phyloP scores from a whole-genome alignment of 495 filamentous ascomycete genomes.

The Arthonia radiata region DNA sequence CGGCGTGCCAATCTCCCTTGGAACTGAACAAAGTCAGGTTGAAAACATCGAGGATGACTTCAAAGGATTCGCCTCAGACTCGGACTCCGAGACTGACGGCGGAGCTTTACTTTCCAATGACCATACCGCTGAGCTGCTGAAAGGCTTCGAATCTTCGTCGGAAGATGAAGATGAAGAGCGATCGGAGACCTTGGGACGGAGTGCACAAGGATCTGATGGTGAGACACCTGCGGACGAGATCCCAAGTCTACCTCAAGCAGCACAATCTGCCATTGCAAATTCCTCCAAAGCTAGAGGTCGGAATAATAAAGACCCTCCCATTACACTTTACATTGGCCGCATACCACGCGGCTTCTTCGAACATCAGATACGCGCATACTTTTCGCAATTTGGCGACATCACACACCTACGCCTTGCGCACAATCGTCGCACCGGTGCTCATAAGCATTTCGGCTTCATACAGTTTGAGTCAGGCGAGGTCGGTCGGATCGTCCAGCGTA shows the following conservation, averaged over 20 bases:
- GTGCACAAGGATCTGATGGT: no score
- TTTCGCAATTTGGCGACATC: slow-evolving; percentile 82
- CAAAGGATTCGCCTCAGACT: no score
- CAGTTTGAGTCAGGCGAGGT: slow-evolving; percentile 60
- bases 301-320: not conserved
- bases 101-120: slow-evolving; percentile 22
- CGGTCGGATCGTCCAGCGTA: slow-evolving; percentile 68
- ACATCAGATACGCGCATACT: slow-evolving; percentile 80
- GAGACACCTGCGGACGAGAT: no score
- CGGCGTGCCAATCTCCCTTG: no score
- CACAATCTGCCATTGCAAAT: no score
- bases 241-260: no score
- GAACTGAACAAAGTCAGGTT: no score
- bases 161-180: slow-evolving; percentile 26
- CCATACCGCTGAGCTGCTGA: slow-evolving; percentile 43
- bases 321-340: slow-evolving; percentile 19
- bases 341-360: slow-evolving; percentile 95
- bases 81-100: no score
- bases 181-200: no score
- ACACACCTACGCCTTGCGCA: slow-evolving; percentile 62
- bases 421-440: slow-evolving; percentile 65
- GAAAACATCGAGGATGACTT: no score
- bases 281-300: no score
- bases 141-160: slow-evolving; percentile 60
- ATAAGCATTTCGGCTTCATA: slow-evolving; percentile 82